phyloP scores from a whole-genome alignment of 345 rosid genomes.

The Sapria himalayana region DNA sequence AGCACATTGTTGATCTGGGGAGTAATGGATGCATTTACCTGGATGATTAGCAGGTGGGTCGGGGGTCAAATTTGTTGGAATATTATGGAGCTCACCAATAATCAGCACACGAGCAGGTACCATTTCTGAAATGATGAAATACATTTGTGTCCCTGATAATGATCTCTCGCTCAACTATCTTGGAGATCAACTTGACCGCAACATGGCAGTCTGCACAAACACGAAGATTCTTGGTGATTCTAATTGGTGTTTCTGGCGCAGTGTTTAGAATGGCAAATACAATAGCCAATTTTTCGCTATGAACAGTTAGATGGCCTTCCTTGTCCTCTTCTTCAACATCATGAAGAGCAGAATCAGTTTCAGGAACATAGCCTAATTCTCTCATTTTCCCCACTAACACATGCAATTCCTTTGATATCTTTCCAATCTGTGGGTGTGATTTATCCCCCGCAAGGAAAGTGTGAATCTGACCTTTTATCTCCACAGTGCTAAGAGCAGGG shows the following conservation, averaged over 20 bases:
- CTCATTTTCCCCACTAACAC: constrained; percentile 44
- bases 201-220: constrained; percentile 59
- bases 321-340: constrained; percentile 75
- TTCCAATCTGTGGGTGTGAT: constrained; percentile 23
- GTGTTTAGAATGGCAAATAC: constrained; percentile 45
- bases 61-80: too few relatives aligned
- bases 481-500: constrained; percentile 49
- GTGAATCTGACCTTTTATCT: constrained; percentile 23
- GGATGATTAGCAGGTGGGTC: too few relatives aligned
- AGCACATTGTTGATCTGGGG: too few relatives aligned
- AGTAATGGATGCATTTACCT: too few relatives aligned
- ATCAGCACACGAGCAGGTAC: constrained; percentile 54
- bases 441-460: constrained; percentile 49
- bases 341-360: constrained; percentile 46
- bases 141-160: constrained; percentile 39
- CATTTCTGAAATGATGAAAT: constrained; percentile 42
- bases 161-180: constrained; percentile 35
- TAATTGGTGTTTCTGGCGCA: constrained; percentile 18
- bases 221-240: constrained; percentile 60
- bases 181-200: constrained; percentile 50
- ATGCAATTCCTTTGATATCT: constrained; percentile 31
- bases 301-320: constrained; percentile 50
- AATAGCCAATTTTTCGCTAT: constrained; percentile 62
- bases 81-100: constrained; percentile 32
- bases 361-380: constrained; percentile 40